Percentiles rank a stretch among this genome's conserved stretches.
These are phyloP conservation scores for Alternaria metachromatica DNA, from an alignment of 2,329 filamentous ascomycete species.

Conservation along the genomic window DNA sequence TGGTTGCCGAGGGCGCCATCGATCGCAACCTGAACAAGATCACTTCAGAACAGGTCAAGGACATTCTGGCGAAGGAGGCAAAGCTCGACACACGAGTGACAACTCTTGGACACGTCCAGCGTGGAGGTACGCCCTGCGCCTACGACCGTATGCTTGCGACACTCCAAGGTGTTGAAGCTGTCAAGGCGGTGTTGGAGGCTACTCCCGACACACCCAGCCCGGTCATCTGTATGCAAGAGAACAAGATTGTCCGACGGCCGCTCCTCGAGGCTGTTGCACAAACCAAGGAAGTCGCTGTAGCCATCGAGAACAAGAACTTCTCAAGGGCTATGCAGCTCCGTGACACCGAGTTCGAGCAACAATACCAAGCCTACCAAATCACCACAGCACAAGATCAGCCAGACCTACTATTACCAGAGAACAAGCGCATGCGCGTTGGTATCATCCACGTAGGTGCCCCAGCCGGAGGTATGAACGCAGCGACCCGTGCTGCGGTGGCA, in stretches of 20 bases:
- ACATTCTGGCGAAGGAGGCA: constrained; percentile 81
- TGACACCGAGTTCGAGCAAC: constrained; percentile 92
- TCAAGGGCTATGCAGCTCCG: constrained; percentile 84
- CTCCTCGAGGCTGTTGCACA: constrained; percentile 86
- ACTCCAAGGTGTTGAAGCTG: constrained; percentile 67
- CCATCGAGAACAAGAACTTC: constrained; percentile 86
- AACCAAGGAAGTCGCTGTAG: constrained; percentile 82
- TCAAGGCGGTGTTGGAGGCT: constrained; percentile 43
- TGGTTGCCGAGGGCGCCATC: constrained; percentile 90
- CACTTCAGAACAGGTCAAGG: constrained; percentile 79
- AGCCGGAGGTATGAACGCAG: constrained; percentile 97
- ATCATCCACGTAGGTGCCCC: constrained; percentile 97
- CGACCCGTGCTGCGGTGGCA: constrained; percentile 88
- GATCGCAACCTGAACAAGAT: constrained; percentile 79
- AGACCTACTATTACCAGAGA: constrained; percentile 69
- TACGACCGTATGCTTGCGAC: constrained; percentile 95
- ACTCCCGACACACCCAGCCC: constrained; percentile 89
- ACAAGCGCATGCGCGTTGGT: constrained; percentile 88
- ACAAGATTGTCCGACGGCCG: constrained; percentile 92
- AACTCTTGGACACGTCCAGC: constrained; percentile 95
- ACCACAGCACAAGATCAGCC: constrained; percentile 84
- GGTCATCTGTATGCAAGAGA: constrained; percentile 96
- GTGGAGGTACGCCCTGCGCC: constrained; percentile 88
- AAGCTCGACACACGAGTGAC: constrained; percentile 92
- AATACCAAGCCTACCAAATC: constrained; percentile 88